phyloP scores from a whole-genome alignment of 2,329 filamentous ascomycete species.

The Torrubiella hemipterigena region DNA sequence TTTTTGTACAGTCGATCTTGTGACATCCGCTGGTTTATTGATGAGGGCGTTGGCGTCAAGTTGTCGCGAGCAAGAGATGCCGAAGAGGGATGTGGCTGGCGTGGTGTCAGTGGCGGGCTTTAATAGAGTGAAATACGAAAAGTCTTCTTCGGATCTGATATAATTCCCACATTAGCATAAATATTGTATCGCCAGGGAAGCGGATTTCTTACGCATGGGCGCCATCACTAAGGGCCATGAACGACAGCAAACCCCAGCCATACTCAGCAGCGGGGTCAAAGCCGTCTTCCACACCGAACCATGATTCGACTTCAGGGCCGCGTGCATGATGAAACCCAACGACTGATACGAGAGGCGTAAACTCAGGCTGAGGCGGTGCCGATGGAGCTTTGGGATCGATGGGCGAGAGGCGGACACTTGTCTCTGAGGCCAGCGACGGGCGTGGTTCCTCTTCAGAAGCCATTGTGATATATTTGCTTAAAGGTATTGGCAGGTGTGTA shows the following conservation, averaged over 20 bases:
- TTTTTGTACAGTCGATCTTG: slow-evolving; percentile 95
- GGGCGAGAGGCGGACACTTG: slow-evolving; percentile 18
- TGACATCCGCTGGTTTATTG: slow-evolving; percentile 76
- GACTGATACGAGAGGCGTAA: slow-evolving; percentile 61
- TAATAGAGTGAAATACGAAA: slow-evolving; percentile 93
- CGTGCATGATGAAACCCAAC: slow-evolving; percentile 77
- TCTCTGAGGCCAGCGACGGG: slow-evolving; percentile 1
- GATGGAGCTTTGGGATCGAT: slow-evolving; percentile 18
- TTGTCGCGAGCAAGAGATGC: slow-evolving; percentile 90
- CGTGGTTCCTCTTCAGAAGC: background rate
- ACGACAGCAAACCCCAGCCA: slow-evolving; percentile 84
- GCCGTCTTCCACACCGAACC: slow-evolving; percentile 68
- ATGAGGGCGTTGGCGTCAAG: slow-evolving; percentile 69
- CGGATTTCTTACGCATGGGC: slow-evolving; percentile 66
- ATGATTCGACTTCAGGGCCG: slow-evolving; percentile 87
- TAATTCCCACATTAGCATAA: slow-evolving; percentile 9
- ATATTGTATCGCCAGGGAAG: background rate
- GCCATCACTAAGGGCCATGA: slow-evolving; percentile 94
- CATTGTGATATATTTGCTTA: too few relatives aligned
- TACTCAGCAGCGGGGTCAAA: slow-evolving; percentile 70
- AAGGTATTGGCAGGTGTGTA: too few relatives aligned
- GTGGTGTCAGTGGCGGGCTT: slow-evolving; percentile 40
- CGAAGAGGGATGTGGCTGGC: slow-evolving; percentile 76
- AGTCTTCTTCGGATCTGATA: slow-evolving; percentile 74
- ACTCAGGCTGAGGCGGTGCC: slow-evolving; percentile 24